phyloP scores from a whole-genome alignment of 306 rosid species.

The Canavalia gladiata region DNA sequence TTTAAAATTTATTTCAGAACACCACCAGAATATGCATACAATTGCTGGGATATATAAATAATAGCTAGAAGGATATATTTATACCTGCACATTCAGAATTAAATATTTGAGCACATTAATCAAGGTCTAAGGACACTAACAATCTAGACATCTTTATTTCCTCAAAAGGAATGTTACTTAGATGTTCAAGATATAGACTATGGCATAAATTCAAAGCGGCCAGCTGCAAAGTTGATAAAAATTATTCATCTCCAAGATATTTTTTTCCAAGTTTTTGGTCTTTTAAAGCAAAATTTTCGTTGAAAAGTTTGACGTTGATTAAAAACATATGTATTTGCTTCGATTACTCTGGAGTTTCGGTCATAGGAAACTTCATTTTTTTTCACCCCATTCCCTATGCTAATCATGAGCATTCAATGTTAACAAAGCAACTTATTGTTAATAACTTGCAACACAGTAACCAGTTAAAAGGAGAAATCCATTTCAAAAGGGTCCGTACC shows the following conservation, averaged over 20 bases:
- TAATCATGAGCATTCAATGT: background rate
- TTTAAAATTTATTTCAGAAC: no score
- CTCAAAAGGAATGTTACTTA: slow-evolving; percentile 65
- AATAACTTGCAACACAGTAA: slow-evolving; percentile 5
- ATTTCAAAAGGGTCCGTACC: slow-evolving; percentile 59
- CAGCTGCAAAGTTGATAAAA: slow-evolving; percentile 68
- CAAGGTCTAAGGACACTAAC: background rate
- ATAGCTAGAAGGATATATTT: slow-evolving; percentile 94
- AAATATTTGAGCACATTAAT: slow-evolving; percentile 40
- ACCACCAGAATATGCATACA: slow-evolving; percentile 61
- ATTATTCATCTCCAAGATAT: slow-evolving; percentile 36
- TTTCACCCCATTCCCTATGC: no score
- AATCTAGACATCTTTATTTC: slow-evolving; percentile 4
- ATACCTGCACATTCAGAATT: slow-evolving; percentile 67
- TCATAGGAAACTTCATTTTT: background rate
- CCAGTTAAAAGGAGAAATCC: slow-evolving; percentile 29
- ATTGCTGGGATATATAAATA: slow-evolving; percentile 84
- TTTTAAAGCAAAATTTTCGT: background rate
- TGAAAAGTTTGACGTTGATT: background rate
- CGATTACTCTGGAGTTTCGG: background rate
- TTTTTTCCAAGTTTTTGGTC: slow-evolving; percentile 25
- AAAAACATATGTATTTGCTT: background rate
- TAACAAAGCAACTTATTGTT: background rate
- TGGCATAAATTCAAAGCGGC: slow-evolving; percentile 93
- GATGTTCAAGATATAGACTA: slow-evolving; percentile 85